Conservation (phyloP, 805 yeast genomes). For the Monosporozyma servazzii region DNA sequence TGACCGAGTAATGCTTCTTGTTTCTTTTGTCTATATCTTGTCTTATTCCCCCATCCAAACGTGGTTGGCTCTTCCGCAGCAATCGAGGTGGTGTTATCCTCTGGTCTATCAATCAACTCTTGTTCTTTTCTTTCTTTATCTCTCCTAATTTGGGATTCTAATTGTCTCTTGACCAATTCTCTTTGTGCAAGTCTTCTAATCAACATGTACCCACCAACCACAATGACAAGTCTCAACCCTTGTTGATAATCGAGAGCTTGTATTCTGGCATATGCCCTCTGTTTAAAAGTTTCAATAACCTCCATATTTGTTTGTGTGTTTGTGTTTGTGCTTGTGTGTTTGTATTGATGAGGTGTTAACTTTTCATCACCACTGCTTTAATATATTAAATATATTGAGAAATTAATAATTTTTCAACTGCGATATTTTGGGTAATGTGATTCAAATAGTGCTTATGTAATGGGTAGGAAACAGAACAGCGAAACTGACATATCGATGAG, state of each 20-base stretch:
- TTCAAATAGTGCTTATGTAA: neutral
- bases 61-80: conserved; percentile 22
- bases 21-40: conserved; percentile 49
- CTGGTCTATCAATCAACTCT: conserved; percentile 31
- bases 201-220: conserved; percentile 56
- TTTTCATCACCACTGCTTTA: neutral
- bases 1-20: conserved; percentile 48
- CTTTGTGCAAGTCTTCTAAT: conserved; percentile 47
- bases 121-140: conserved; percentile 22
- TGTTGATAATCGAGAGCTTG: conserved; percentile 7
- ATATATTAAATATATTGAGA: neutral
- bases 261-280: neutral
- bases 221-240: conserved; percentile 30
- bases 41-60: conserved; percentile 78
- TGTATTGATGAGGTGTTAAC: neutral
- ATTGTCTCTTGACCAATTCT: conserved; percentile 48
- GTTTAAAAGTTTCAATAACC: neutral
- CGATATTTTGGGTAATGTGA: neutral
- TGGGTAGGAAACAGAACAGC: neutral
- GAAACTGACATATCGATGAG: too few species aligned
- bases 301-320: neutral
- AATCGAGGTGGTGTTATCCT: conserved; percentile 26
- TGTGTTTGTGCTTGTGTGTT: neutral
- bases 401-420: neutral
- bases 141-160: conserved; percentile 38